Evolutionary conservation across 2,329 filamentous ascomycete species (phyloP), one percentile per base, ranked within the genome.

Genomic region (Colletotrichum brevisporum): DNA sequence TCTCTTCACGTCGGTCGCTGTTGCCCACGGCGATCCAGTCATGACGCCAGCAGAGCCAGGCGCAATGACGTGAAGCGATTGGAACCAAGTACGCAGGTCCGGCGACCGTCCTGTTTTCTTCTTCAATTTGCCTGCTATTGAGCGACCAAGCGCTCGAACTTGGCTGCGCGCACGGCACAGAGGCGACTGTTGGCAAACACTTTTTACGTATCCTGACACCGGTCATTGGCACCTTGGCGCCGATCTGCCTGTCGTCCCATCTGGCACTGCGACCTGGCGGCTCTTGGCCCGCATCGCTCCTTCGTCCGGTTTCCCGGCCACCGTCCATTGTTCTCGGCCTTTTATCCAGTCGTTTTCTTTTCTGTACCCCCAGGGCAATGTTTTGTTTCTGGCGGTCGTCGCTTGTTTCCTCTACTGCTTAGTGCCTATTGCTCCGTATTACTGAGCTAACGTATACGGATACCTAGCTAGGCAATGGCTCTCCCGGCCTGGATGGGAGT

Each of bases 191-290:
- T 9, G 10, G 31, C 31, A 36, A 61, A 21, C 61, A 65, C 61
- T 48, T 58, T 68, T 68, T 68, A 68, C 65, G 54, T 68, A 48
- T 43, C 45, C 16, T 52, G 36, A 36, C 48, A 53, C 54, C 62
- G 10, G 26, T 18, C 54, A 60, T 39, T 59, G 55, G 24, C 8
- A 52, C 36, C 27, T 54, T 43, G 39, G 50, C 60, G 57, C 63
- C 51, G 51, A 54, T 59, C 54, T 50, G 58, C 24, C n/a, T 18
- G 16, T 16, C 18, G 13, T 50, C 1, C 24, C 59, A 45, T 63
- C 58, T 63, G 27, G 47, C 39, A 27, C 58, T 55, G 43, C 36
- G 27, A 63, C 55, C 21, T 18, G 55, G 21, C 26, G 41, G 16
- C 18, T 24, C 21, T 47, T 43, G 21, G 31, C 6, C 52, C n/a